phyloP scores from a whole-genome alignment of 2,329 filamentous ascomycete species.

The Sclerotinia borealis region DNA sequence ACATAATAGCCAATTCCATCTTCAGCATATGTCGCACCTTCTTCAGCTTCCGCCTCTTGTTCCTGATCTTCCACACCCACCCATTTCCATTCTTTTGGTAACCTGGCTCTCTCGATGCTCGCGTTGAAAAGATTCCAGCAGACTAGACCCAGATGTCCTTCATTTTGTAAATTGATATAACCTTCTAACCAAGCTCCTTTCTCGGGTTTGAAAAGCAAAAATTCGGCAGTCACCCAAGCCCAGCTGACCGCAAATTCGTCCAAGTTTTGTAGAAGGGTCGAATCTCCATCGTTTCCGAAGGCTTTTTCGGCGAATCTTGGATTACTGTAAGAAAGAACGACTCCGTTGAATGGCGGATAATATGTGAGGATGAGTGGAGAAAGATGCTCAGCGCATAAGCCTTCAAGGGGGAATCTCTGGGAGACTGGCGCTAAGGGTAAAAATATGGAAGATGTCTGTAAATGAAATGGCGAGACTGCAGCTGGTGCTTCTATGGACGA shows the following conservation, averaged over 20 bases:
- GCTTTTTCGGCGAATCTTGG: slow-evolving; percentile 58
- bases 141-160: slow-evolving; percentile 81
- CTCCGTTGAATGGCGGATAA: slow-evolving; percentile 63
- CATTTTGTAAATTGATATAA: slow-evolving; percentile 77
- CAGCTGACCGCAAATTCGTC: slow-evolving; percentile 84
- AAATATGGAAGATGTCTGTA: slow-evolving; percentile 75
- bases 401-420: slow-evolving; percentile 63
- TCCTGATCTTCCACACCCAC: slow-evolving; percentile 43
- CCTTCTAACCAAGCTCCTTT: slow-evolving; percentile 72
- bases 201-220: slow-evolving; percentile 74
- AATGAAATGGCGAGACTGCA: slow-evolving; percentile 63
- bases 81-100: slow-evolving; percentile 79
- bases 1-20: slow-evolving; percentile 68
- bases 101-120: slow-evolving; percentile 67
- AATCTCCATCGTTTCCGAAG: slow-evolving; percentile 44
- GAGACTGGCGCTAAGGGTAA: slow-evolving; percentile 67
- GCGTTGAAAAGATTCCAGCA: slow-evolving; percentile 92
- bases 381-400: slow-evolving; percentile 67
- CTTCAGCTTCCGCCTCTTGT: slow-evolving; percentile 32
- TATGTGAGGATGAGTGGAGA: slow-evolving; percentile 71
- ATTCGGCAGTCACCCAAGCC: slow-evolving; percentile 82
- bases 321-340: slow-evolving; percentile 70
- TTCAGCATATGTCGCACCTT: slow-evolving; percentile 40
- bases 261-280: slow-evolving; percentile 46
- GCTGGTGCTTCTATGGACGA: slow-evolving; percentile 11